Evolutionary conservation across 2,329 filamentous ascomycete species (phyloP), one percentile per base, ranked within the genome.

Genomic region (Aspergillus versicolor): DNA sequence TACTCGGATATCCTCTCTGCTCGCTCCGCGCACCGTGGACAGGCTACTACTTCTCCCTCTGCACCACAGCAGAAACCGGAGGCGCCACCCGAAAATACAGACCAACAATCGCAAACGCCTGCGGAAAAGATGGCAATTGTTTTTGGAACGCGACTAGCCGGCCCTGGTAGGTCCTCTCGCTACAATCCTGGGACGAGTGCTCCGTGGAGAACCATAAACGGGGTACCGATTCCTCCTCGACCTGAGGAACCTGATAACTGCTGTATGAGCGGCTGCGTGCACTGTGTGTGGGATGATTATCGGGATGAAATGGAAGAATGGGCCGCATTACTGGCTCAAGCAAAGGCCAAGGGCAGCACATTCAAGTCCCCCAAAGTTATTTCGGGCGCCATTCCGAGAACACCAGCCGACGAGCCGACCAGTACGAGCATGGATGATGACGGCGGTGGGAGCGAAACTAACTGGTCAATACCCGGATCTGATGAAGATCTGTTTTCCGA

Each of bases 241-340:
- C 94, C 94, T 1, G 82, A 86, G 47, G 93, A 99, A 75, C 94
- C 94, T 3, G 94, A 97, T 68, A 97, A 99, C 71, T 99, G 94
- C 82, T 99, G 94, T 76, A 99, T 99, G 94, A 94, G 90, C 69
- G 94, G 94, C 3, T 99, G 94, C 72, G 93, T 96, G 48, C 92
- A 97, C 73, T 99, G 94, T 73, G 94, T 97, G 3, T 97, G 92
- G 92, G 92, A 97, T 67, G 81, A 86, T 52, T 97, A 88, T 74
- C 84, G 92, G 8, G 93, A 99, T 64, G 94, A 97, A 52, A 82
- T 97, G 75, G 92, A 97, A 73, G 89, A 90, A 57, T 97, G 92
- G 91, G 88, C 87, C 4, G 77, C 79, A 13, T 83, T 86, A 57
- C 84, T 82, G 37, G 77, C 80, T 4, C 82, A 88, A 68, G 91